Percentiles rank a stretch among this genome's conserved stretches.
Evolutionary conservation across 108 stramenopile genomes (phyloP).

Genomic region (Bacterosira constricta): DNA sequence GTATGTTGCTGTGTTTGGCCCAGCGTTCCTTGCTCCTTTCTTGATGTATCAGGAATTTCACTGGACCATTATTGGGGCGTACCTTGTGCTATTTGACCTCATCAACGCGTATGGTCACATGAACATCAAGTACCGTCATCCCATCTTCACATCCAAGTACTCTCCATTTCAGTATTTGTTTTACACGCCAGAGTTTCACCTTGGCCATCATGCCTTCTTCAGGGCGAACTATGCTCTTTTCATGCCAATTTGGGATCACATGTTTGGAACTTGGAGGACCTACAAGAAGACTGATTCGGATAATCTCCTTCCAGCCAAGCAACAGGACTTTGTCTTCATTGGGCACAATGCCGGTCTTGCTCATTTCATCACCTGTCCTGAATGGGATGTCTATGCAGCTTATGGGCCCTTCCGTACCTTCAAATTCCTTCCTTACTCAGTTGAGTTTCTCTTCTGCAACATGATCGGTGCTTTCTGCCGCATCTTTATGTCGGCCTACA

Average conservation of each 20-base stretch:
- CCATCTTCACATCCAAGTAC: conserved; percentile 62
- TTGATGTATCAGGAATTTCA: conserved; percentile 43
- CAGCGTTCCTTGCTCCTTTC: conserved; percentile 61
- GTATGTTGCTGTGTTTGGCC: conserved; percentile 72
- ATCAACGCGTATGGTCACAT: conserved; percentile 71
- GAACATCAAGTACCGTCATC: conserved; percentile 58
- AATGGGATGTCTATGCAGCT: conserved; percentile 61
- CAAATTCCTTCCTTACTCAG: conserved; percentile 50
- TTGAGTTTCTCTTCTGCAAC: conserved; percentile 64
- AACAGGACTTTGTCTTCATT: conserved; percentile 75
- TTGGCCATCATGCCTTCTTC: conserved; percentile 76
- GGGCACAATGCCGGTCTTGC: conserved; percentile 75
- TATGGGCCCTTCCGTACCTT: conserved; percentile 62
- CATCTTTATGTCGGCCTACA: conserved; percentile 52
- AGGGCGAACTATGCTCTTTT: conserved; percentile 68
- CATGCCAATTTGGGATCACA: conserved; percentile 73
- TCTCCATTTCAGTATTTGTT: conserved; percentile 68
- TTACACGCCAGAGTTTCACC: conserved; percentile 77
- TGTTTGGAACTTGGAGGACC: conserved; percentile 62
- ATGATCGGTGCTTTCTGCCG: conserved; percentile 41
- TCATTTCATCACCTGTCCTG: conserved; percentile 68
- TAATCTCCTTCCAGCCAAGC: conserved; percentile 49
- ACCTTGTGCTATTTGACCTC: conserved; percentile 65
- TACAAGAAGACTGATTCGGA: conserved; percentile 60
- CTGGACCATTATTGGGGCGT: conserved; percentile 65